These are phyloP conservation scores for Suillus ampliporus DNA, from an alignment of 768 basidiomycete genomes.

Conservation along the genomic window DNA sequence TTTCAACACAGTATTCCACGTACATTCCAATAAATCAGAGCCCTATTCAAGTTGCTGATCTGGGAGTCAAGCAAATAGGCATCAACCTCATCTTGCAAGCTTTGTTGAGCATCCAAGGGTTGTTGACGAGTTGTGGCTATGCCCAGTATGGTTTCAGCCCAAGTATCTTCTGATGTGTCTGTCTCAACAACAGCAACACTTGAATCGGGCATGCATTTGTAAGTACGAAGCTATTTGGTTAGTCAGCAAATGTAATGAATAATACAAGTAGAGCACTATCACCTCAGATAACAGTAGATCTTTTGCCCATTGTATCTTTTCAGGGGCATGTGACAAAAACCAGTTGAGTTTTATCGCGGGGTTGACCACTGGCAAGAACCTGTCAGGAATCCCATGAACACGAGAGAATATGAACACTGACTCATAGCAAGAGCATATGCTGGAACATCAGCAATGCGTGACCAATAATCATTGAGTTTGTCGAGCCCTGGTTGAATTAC, in stretches of 20 bases:
- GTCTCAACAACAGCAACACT: not conserved
- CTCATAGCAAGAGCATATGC: slow-evolving; percentile 5
- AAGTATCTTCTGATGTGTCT: not conserved
- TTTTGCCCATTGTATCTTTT: slow-evolving; percentile 3
- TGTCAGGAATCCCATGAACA: slow-evolving; percentile 12
- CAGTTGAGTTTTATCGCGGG: slow-evolving; percentile 13
- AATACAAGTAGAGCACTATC: too few relatives aligned
- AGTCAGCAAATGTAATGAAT: not conserved
- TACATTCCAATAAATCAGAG: slow-evolving; percentile 1
- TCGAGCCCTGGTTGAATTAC: slow-evolving; percentile 36
- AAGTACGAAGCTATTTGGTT: not conserved
- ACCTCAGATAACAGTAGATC: not conserved
- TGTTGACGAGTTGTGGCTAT: not conserved
- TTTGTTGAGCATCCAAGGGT: not conserved
- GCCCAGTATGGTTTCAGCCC: not conserved
- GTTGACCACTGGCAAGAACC: slow-evolving; percentile 9
- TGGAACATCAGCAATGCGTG: slow-evolving; percentile 11
- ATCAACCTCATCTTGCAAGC: slow-evolving; percentile 2
- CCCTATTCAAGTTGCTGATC: not conserved
- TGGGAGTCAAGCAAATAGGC: slow-evolving; percentile 4
- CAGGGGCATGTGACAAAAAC: not conserved
- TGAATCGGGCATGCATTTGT: not conserved
- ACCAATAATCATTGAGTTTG: slow-evolving; percentile 35
- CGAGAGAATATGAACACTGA: not conserved
- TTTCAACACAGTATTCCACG: not conserved